Percentiles rank a stretch among this genome's conserved stretches.
These are phyloP conservation scores for Neofusicoccum sp. DNA, from an alignment of 2,329 filamentous ascomycete species.

Conservation along the genomic window DNA sequence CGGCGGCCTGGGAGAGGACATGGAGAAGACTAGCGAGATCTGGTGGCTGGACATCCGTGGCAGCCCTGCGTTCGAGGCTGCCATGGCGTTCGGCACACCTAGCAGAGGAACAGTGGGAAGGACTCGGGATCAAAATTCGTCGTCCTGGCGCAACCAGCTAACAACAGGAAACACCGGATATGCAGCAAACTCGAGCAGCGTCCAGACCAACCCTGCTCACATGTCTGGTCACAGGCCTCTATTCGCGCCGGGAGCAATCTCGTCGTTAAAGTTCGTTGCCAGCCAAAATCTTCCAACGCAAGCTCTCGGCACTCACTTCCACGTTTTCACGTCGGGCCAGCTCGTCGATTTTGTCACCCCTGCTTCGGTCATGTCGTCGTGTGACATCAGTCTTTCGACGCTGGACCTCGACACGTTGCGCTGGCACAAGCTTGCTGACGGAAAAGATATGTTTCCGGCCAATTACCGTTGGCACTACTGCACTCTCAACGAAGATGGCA, in stretches of 20 bases:
- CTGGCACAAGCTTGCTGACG: slow-evolving; percentile 95
- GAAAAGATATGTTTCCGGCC: slow-evolving; percentile 86
- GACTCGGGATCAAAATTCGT: slow-evolving; percentile 40
- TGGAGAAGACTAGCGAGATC: slow-evolving; percentile 94
- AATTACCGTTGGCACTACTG: slow-evolving; percentile 99
- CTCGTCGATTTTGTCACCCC: slow-evolving; percentile 94
- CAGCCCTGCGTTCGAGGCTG: slow-evolving; percentile 78
- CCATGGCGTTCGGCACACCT: slow-evolving; percentile 57
- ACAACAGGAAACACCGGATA: slow-evolving; percentile 57
- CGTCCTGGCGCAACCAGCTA: slow-evolving; percentile 28
- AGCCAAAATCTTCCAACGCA: slow-evolving; percentile 86
- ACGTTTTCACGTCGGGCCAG: slow-evolving; percentile 89
- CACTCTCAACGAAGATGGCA: slow-evolving; percentile 91
- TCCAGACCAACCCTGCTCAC: slow-evolving; percentile 56
- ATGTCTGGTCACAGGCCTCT: slow-evolving; percentile 52
- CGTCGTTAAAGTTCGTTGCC: slow-evolving; percentile 85
- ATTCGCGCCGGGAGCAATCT: slow-evolving; percentile 81
- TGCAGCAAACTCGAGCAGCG: slow-evolving; percentile 70
- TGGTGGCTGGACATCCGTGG: slow-evolving; percentile 98
- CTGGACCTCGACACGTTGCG: slow-evolving; percentile 83
- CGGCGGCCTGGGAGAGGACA: slow-evolving; percentile 89
- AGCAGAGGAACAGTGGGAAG: slow-evolving; percentile 9
- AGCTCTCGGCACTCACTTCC: slow-evolving; percentile 90
- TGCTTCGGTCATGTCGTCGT: slow-evolving; percentile 79
- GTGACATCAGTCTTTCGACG: slow-evolving; percentile 88